A percentile compares a stretch with the other conserved stretches of the same genome.
phyloP scores from a whole-genome alignment of 352 stramenopile species.

The Phytopythium helicoides region DNA sequence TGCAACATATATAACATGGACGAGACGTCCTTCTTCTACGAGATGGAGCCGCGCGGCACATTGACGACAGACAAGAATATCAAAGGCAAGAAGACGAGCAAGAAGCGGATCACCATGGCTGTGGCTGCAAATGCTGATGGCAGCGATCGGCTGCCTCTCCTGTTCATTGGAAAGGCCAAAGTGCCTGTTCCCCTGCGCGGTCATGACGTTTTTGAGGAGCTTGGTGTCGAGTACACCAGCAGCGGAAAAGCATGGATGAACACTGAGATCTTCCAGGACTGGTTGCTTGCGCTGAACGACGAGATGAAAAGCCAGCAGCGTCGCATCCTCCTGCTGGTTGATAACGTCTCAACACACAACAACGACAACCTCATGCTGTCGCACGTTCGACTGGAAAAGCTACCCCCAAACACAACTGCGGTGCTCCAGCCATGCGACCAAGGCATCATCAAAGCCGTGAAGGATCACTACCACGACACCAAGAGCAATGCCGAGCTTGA shows the following conservation, averaged over 20 bases:
- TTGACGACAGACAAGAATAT: neutral
- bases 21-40: slow-evolving; percentile 11
- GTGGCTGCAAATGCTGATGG: slow-evolving; percentile 11
- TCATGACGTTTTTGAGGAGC: slow-evolving; percentile 6
- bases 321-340: slow-evolving; percentile 11
- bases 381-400: slow-evolving; percentile 8
- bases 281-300: slow-evolving; percentile 8
- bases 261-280: slow-evolving; percentile 10
- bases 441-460: slow-evolving; percentile 17
- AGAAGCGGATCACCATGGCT: slow-evolving; percentile 8
- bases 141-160: slow-evolving; percentile 8
- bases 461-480: slow-evolving; percentile 7
- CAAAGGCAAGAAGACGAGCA: slow-evolving; percentile 7
- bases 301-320: slow-evolving; percentile 4
- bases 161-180: slow-evolving; percentile 10
- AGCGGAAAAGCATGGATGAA: slow-evolving; percentile 17
- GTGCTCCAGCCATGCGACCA: slow-evolving; percentile 20
- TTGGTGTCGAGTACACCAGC: slow-evolving; percentile 11
- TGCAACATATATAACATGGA: slow-evolving; percentile 16
- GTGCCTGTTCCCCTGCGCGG: slow-evolving; percentile 8
- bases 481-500: slow-evolving; percentile 9
- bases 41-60: slow-evolving; percentile 6
- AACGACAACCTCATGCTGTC: slow-evolving; percentile 7
- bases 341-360: slow-evolving; percentile 13
- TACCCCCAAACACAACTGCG: slow-evolving; percentile 15